These are phyloP conservation scores for Rachicladosporium sp. DNA, from an alignment of 2,329 filamentous ascomycete genomes.

Conservation along the genomic window DNA sequence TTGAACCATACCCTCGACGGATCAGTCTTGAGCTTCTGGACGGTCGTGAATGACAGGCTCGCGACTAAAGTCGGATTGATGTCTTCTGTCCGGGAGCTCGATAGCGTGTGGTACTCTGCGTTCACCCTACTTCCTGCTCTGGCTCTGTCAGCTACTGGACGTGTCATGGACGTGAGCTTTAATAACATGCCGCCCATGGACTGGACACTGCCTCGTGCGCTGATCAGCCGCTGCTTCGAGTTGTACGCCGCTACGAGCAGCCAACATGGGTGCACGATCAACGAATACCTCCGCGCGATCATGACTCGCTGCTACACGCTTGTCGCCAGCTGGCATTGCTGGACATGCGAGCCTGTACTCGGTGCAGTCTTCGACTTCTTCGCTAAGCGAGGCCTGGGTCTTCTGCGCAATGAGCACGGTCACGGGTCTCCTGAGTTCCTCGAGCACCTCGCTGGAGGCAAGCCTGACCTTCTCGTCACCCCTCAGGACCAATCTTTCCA, in stretches of 20 bases:
- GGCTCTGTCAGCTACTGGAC: constrained; percentile 39
- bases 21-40: constrained; percentile 30
- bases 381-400: constrained; percentile 38
- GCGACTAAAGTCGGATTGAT: constrained; percentile 10
- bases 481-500: constrained; percentile 44
- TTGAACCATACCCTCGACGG: background rate
- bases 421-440: constrained; percentile 43
- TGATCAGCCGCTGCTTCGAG: constrained; percentile 36
- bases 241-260: constrained; percentile 33
- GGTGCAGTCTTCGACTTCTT: constrained; percentile 48
- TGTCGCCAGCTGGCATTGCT: constrained; percentile 45
- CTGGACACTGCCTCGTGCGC: constrained; percentile 36
- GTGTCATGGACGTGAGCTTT: constrained; percentile 28
- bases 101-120: constrained; percentile 31
- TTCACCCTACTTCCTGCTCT: constrained; percentile 42
- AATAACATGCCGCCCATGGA: constrained; percentile 30
- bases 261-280: constrained; percentile 33
- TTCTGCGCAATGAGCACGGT: constrained; percentile 40
- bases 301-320: constrained; percentile 42
- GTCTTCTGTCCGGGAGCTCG: constrained; percentile 21
- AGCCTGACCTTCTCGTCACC: constrained; percentile 30
- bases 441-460: constrained; percentile 28
- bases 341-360: constrained; percentile 41
- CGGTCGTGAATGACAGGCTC: constrained; percentile 28
- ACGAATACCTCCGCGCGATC: constrained; percentile 41